Base-by-base conservation (phyloP, 768 basidiomycete species). In the Lentinula lateritia region DNA sequence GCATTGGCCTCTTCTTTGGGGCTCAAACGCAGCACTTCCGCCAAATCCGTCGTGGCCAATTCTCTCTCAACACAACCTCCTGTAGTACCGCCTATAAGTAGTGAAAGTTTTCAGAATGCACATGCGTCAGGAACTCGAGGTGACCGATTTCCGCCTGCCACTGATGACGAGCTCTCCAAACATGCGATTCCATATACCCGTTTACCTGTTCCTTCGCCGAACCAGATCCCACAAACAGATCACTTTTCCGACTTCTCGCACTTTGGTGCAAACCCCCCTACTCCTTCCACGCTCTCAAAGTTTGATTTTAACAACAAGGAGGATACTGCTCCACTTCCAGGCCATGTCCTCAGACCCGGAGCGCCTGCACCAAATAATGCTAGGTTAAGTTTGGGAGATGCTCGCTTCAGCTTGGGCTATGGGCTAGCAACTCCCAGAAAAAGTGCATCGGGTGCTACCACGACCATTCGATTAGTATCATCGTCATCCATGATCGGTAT, bases 1-100 rank as follows among this genome's bases (percentile, higher is more conserved):
- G 85, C 88, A 0, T 76, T 93, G 45, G 92, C 89, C n/a, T 86
- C 77, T 45, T 90, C 91, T 12, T 76, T 91, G 34, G 88, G 88
- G 43, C 79, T 92, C 66, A 90, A 86, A 71, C 85, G 85, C 34
- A 69, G 74, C 10, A 71, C 74, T 9, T 73, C 76, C 9, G 68
- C 64, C 39, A 74, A 75, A 34, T 70, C 72, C 32, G 66, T 54
- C 34, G 42, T 60, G 12, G 50, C 42, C 18, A 53, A 60, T 48
- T 63, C 64, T 54, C 35, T 59, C 64, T 34, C 52, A 20, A 16
- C 20, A 15, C 45, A 16, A 18, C 52, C 36, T 18, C 32, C 52
- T 20, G 34, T 34, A 10, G 48, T 58, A 10, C 23, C 50, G 13
- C 38, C 62, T n/a, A 32, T 62, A 32, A 20, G 41, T 52, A 36